A percentile compares a stretch with the other conserved stretches of the same genome.
These are phyloP conservation scores for Rhodotorula sp. DNA, from an alignment of 1,284 basidiomycete genomes.

Conservation along the genomic window DNA sequence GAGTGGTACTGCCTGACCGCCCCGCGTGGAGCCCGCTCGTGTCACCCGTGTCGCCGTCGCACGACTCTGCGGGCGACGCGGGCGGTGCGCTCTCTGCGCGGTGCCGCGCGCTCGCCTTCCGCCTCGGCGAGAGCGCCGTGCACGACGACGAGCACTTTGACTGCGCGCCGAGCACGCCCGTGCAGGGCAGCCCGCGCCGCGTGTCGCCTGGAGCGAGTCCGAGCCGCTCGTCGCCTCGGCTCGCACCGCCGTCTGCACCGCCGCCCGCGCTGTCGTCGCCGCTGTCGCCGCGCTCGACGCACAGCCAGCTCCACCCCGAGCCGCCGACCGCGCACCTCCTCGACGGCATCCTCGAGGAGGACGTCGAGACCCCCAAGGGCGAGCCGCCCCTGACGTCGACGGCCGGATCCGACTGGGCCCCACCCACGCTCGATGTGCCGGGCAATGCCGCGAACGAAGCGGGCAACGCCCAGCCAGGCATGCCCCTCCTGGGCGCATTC, in stretches of 20 bases:
- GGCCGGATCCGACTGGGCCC: not conserved
- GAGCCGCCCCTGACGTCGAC: slow-evolving; percentile 1
- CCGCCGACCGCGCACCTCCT: slow-evolving; percentile 9
- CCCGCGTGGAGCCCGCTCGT: slow-evolving; percentile 6
- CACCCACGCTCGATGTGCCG: slow-evolving; percentile 2
- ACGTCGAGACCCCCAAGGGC: not conserved
- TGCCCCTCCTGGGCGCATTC: not conserved
- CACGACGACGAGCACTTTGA: slow-evolving; percentile 12
- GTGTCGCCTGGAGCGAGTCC: not conserved
- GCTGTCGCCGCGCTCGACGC: slow-evolving; percentile 10
- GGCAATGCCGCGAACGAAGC: not conserved
- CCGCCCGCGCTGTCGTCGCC: slow-evolving; percentile 1
- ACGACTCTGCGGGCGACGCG: not conserved
- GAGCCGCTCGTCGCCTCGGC: not conserved
- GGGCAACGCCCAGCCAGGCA: not conserved
- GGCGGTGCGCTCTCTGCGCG: slow-evolving; percentile 12
- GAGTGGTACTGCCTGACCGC: not conserved
- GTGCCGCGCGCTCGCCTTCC: slow-evolving; percentile 22
- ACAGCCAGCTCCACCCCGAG: not conserved
- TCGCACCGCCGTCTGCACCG: not conserved
- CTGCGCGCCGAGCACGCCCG: not conserved
- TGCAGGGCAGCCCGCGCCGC: not conserved
- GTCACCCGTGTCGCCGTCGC: slow-evolving; percentile 3
- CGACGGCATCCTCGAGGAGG: slow-evolving; percentile 21
- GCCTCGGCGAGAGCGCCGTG: slow-evolving; percentile 20